Base-by-base conservation (phyloP, 108 stramenopile genomes). In the Cyclostephanos invisitatus region DNA sequence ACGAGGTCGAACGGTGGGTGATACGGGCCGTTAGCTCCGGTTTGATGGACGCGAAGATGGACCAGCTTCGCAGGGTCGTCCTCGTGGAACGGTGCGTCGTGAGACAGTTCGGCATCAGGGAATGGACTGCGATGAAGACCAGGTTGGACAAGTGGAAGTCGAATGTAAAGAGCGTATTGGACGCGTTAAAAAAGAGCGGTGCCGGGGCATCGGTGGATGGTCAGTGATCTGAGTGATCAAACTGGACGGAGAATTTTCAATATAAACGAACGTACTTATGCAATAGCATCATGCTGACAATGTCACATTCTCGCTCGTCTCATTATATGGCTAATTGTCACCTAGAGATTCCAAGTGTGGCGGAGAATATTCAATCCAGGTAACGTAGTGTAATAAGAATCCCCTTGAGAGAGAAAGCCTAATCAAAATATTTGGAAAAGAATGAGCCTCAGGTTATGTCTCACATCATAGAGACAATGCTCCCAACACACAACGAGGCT, bases 31-130 rank as follows among this genome's bases (percentile, higher is more conserved):
- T 95, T 21, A 83, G 84, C 38, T 86, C 83, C 17, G 94, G 91
- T 9, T 75, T 95, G 53, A 75, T 95, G 64, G 81, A 85, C 20
- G 91, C 91, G 65, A 95, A 92, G 74, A 95, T 95, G 91, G 94
- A 95, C 67, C 94, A 95, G 63, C 68, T 95, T 50, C 77, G 81
- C 38, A 61, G 88, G 63, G 87, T 83, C 59, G 88, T 95, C 12
- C 84, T 92, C 71, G 94, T 95, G 24, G 89, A 91, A 68, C 78
- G 93, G 51, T 88, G 87, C 64, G 91, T 85, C 10, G 89, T 91
- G 0, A 71, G 93, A 64, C 80, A 85, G 65, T 94, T 94, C 64
- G 90, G 91, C 27, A 78, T 78, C 62, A 78, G 86, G n/a, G 89
- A 94, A 72, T 94, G 93, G 93, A 90, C 85, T 53, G 81, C 81